A percentile compares a stretch with the other conserved stretches of the same genome.
phyloP scores from a whole-genome alignment of 345 rosid species.

The Combretum micranthum region DNA sequence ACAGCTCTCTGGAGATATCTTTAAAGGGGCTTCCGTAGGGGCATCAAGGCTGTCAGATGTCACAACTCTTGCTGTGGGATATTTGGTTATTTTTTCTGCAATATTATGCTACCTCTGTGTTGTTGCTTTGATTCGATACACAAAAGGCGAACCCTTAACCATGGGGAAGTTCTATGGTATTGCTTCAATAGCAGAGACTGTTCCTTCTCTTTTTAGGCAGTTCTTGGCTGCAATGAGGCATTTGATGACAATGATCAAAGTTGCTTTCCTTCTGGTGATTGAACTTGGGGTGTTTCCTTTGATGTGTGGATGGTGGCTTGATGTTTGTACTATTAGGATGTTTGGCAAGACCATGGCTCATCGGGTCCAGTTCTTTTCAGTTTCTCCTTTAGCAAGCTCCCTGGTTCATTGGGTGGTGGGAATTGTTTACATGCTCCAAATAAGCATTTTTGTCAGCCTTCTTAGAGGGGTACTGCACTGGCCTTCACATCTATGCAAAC shows the following conservation, averaged over 20 bases:
- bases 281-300: constrained; percentile 98
- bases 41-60: constrained; percentile 89
- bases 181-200: constrained; percentile 72
- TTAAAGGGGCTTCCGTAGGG: constrained; percentile 55
- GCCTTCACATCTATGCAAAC: neutral
- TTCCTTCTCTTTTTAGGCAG: constrained; percentile 91
- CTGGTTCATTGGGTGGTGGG: constrained; percentile 97
- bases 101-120: constrained; percentile 78
- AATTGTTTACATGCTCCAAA: constrained; percentile 90
- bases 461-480: constrained; percentile 80
- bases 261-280: constrained; percentile 93
- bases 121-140: constrained; percentile 77
- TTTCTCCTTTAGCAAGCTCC: constrained; percentile 92
- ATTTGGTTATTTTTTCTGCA: constrained; percentile 62
- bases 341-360: constrained; percentile 93
- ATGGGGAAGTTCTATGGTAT: constrained; percentile 79
- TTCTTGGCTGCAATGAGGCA: constrained; percentile 96
- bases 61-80: constrained; percentile 90
- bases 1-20: constrained; percentile 48
- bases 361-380: constrained; percentile 70
- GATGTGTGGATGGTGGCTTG: constrained; percentile 99
- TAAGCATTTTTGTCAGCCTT: constrained; percentile 97
- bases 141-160: constrained; percentile 92
- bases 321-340: constrained; percentile 91
- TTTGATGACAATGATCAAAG: constrained; percentile 99